Evolutionary conservation across 768 basidiomycete genomes (phyloP).

Genomic region (Phlebiopsis gigantea): DNA sequence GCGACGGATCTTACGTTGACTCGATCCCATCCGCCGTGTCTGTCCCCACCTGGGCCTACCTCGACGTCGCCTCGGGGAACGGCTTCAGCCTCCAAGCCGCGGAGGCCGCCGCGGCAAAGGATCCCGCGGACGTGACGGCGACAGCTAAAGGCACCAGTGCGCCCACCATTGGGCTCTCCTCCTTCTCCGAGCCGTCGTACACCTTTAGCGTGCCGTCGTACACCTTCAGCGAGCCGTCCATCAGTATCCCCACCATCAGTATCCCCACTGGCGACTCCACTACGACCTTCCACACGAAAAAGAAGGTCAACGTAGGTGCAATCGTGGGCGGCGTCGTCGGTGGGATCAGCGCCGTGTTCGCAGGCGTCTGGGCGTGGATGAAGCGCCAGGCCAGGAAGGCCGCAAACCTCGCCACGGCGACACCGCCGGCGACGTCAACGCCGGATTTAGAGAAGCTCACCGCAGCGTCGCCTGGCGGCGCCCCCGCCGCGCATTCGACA

Average conservation of each 20-base stretch:
- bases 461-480: neutral
- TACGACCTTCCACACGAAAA: neutral
- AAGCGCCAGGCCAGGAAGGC: neutral
- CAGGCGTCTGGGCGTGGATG: conserved; percentile 1
- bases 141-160: neutral
- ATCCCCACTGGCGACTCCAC: neutral
- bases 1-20: conserved; percentile 36
- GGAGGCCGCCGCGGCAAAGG: neutral
- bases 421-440: neutral
- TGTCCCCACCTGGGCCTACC: conserved; percentile 61
- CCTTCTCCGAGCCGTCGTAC: neutral
- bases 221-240: neutral
- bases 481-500: neutral
- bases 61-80: conserved; percentile 39
- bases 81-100: conserved; percentile 8
- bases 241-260: neutral
- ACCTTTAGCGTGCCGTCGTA: neutral
- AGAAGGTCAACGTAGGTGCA: conserved; percentile 6
- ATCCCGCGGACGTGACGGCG: neutral
- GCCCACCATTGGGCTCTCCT: neutral
- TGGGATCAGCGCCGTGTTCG: conserved; percentile 1
- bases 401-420: neutral
- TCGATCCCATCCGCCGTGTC: conserved; percentile 41
- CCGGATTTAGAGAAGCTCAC: conserved; percentile 7
- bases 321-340: conserved; percentile 13